Conservation (phyloP, 495 filamentous ascomycete species). For the Hypoxylon subgilvum region DNA sequence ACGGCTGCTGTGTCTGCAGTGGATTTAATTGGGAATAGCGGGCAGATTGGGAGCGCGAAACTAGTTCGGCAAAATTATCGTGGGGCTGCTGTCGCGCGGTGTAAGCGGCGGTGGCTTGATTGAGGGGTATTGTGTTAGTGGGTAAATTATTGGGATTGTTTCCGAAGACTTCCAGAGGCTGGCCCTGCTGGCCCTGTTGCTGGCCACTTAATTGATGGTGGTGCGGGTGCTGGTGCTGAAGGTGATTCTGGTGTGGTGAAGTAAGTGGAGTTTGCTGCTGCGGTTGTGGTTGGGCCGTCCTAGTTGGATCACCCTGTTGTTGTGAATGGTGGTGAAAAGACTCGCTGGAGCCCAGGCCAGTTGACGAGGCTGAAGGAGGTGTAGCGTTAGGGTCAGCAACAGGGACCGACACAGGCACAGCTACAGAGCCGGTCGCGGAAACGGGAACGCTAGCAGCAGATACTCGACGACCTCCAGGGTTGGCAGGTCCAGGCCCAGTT, state of each 20-base stretch:
- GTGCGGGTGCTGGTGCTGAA: slow-evolving; percentile 32
- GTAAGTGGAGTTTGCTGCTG: slow-evolving; percentile 31
- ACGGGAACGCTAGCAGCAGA: slow-evolving; percentile 32
- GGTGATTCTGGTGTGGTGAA: slow-evolving; percentile 31
- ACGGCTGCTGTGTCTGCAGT: slow-evolving; percentile 37
- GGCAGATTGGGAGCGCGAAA: slow-evolving; percentile 45
- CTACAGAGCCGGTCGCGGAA: slow-evolving; percentile 16
- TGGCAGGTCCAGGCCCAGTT: slow-evolving; percentile 15
- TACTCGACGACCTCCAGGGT: slow-evolving; percentile 30
- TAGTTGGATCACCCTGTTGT: slow-evolving; percentile 22
- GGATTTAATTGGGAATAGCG: slow-evolving; percentile 44
- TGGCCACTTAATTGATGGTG: slow-evolving; percentile 33
- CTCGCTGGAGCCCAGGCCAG: slow-evolving; percentile 52
- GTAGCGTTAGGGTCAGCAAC: slow-evolving; percentile 41
- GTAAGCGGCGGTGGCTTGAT: slow-evolving; percentile 39
- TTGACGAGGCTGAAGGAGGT: slow-evolving; percentile 53
- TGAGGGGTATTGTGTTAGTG: slow-evolving; percentile 44
- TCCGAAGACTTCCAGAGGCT: slow-evolving; percentile 29
- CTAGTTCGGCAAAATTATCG: slow-evolving; percentile 46
- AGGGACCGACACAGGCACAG: slow-evolving; percentile 10
- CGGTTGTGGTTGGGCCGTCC: slow-evolving; percentile 23
- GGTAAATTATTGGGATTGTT: slow-evolving; percentile 34
- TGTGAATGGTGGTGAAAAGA: slow-evolving; percentile 46
- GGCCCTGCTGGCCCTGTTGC: slow-evolving; percentile 21
- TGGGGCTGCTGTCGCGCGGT: slow-evolving; percentile 37